Evolutionary conservation across 1,284 basidiomycete genomes (phyloP).

Genomic region (Trichosporon ovoides): DNA sequence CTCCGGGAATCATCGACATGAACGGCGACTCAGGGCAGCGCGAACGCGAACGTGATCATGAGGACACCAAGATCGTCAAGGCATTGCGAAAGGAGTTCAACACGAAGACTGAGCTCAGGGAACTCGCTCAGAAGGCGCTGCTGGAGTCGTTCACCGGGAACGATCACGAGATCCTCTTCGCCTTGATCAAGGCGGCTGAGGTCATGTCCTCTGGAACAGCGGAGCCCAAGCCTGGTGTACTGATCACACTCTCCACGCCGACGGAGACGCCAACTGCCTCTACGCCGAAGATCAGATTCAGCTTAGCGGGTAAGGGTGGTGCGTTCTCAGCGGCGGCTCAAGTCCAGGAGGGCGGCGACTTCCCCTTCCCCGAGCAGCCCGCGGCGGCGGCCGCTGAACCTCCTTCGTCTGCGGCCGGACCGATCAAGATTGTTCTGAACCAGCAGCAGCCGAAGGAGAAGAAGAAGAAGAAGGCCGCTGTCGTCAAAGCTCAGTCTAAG

Average conservation of each 20-base stretch:
- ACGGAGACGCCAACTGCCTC: constrained; percentile 55
- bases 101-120: constrained; percentile 66
- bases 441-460: constrained; percentile 23
- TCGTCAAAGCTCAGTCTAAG: constrained; percentile 66
- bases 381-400: constrained; percentile 44
- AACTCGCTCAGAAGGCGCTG: constrained; percentile 40
- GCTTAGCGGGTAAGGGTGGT: constrained; percentile 14
- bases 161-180: constrained; percentile 85
- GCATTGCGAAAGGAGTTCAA: constrained; percentile 79
- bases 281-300: constrained; percentile 43
- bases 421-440: constrained; percentile 43
- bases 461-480: constrained; percentile 50
- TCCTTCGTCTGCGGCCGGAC: constrained; percentile 42
- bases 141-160: constrained; percentile 50
- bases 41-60: constrained; percentile 25
- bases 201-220: constrained; percentile 74
- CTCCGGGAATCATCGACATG: constrained; percentile 31
- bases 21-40: constrained; percentile 21
- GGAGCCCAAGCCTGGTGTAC: constrained; percentile 78
- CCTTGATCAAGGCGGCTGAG: constrained; percentile 85
- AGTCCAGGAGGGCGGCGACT: background rate
- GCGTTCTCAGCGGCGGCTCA: background rate
- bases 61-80: constrained; percentile 58
- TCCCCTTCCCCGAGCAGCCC: background rate
- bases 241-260: constrained; percentile 75